Evolutionary conservation across 1,284 basidiomycete genomes (phyloP).

Genomic region (Melampsora larici-populina): DNA sequence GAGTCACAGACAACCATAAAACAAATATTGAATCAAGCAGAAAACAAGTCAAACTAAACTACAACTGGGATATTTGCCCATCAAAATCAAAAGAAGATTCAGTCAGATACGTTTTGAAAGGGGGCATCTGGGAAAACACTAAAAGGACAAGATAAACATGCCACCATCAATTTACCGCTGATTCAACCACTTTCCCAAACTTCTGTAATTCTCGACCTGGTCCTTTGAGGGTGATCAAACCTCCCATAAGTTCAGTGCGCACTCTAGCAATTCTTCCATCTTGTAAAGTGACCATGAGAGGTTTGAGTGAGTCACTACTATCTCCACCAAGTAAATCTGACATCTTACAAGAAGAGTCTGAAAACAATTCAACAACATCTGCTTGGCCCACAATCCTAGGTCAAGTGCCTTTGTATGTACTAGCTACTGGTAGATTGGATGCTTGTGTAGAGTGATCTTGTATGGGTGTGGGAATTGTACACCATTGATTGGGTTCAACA

Average conservation of each 20-base stretch:
- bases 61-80: no score
- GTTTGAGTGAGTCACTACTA: background rate
- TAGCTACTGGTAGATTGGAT: background rate
- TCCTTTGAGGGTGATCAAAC: slow-evolving; percentile 1
- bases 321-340: background rate
- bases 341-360: slow-evolving; percentile 1
- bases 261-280: background rate
- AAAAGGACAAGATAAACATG: background rate
- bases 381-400: background rate
- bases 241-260: background rate
- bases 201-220: slow-evolving; percentile 4
- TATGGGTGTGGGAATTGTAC: background rate
- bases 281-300: background rate
- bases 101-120: background rate
- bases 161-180: background rate
- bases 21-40: no score
- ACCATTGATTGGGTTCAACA: slow-evolving; percentile 1
- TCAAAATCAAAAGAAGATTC: background rate
- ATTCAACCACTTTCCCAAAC: slow-evolving; percentile 8
- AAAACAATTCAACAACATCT: background rate
- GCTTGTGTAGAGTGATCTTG: background rate
- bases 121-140: background rate
- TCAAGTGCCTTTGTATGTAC: background rate
- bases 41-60: no score
- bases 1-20: no score